Conservation (phyloP, 2,329 filamentous ascomycete species). For the Mollisia scopiformis region DNA sequence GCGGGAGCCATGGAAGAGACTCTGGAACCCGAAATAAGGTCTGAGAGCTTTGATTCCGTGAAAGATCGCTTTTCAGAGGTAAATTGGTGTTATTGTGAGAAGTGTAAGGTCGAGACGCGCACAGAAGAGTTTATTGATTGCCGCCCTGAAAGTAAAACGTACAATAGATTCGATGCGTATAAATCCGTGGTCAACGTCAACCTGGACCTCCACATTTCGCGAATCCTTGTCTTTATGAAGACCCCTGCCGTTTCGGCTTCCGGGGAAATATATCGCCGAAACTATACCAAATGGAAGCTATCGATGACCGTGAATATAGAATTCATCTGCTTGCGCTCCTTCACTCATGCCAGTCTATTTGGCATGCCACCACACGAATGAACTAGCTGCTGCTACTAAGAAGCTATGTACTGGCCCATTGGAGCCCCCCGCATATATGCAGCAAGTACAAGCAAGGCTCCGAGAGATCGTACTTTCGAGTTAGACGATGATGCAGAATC, state of each 20-base stretch:
- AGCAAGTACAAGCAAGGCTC: conserved; percentile 67
- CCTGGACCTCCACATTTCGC: background rate
- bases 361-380: conserved; percentile 39
- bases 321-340: conserved; percentile 16
- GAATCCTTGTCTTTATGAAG: background rate
- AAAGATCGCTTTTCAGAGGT: background rate
- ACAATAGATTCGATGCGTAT: too few relatives aligned
- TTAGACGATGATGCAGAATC: conserved; percentile 63
- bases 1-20: conserved; percentile 23
- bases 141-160: background rate
- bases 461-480: conserved; percentile 52
- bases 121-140: background rate
- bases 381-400: conserved; percentile 34
- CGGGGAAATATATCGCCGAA: too few relatives aligned
- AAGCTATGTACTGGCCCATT: conserved; percentile 87
- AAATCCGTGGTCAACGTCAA: too few relatives aligned
- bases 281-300: background rate
- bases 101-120: background rate
- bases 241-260: background rate
- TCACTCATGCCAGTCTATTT: conserved; percentile 27
- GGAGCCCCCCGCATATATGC: conserved; percentile 84
- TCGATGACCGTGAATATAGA: conserved; percentile 1
- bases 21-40: too few relatives aligned
- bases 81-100: background rate
- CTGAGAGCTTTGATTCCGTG: too few relatives aligned